phyloP scores from a whole-genome alignment of 129 eudicot species.

The Tagetes patula region DNA sequence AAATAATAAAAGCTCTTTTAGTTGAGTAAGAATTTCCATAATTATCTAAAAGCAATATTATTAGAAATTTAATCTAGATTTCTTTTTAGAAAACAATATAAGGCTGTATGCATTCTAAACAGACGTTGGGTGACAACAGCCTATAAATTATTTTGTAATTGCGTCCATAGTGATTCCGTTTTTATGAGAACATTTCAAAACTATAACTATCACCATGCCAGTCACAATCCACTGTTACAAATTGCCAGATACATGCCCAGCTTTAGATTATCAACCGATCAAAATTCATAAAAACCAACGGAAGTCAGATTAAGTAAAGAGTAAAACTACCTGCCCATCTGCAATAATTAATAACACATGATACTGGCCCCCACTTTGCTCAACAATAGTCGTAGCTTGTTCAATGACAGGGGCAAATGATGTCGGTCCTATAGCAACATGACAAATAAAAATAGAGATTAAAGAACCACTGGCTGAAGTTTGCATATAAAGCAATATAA shows the following conservation, averaged over 20 bases:
- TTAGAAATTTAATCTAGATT: too few species aligned
- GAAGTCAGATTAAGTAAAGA: background rate
- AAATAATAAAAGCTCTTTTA: too few species aligned
- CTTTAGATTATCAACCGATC: background rate
- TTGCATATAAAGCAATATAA: background rate
- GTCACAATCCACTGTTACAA: background rate
- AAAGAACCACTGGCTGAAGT: background rate
- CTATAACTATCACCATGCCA: background rate
- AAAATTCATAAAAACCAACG: slow-evolving; percentile 1
- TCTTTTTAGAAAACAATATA: too few species aligned
- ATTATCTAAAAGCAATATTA: background rate
- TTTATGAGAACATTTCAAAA: background rate
- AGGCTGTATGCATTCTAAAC: background rate
- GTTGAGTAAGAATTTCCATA: background rate
- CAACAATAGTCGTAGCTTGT: slow-evolving; percentile 93
- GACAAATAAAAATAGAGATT: slow-evolving; percentile 12
- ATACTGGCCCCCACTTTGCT: slow-evolving; percentile 97
- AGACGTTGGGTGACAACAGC: background rate
- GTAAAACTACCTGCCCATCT: slow-evolving; percentile 78
- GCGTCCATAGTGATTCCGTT: background rate
- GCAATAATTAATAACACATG: slow-evolving; percentile 91
- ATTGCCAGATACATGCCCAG: background rate
- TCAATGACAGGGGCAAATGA: slow-evolving; percentile 92
- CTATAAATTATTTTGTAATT: background rate
- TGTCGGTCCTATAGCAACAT: slow-evolving; percentile 70